Evolutionary conservation across 495 filamentous ascomycete genomes (phyloP), one percentile per base, ranked within the genome.

Genomic region (Articulospora tetracladia): DNA sequence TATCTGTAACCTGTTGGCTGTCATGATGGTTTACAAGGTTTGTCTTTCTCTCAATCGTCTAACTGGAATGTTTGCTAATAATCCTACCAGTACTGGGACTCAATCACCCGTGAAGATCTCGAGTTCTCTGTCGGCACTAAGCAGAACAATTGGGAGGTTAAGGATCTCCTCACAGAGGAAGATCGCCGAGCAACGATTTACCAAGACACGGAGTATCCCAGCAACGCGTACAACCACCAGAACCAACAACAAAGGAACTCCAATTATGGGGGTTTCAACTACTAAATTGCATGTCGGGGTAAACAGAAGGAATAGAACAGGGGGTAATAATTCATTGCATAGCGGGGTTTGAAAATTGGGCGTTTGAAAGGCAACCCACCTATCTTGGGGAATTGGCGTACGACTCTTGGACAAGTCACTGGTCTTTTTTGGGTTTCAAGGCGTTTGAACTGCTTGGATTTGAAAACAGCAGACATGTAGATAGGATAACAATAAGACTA

Each of bases 21-120:
- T 98, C 53, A 99, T 99, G 94, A 99, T 99, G 94, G 87, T 98
- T 12, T 99, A 99, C 81, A 99, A 99, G 87, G 91, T 92, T 78
- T 56, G 77, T 70, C n/a, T 36, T 41, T 48, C 50, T 20, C 23
- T 30, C n/a, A 28, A 20, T 25, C 36, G 17, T 12, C 56, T n/a
- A 23, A 2, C 2, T 44, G 47, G 24, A 56, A 34, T 58, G 1
- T 23, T 24, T 19, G 26, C 56, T 56, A 53, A 32, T 69, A 52
- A 50, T 57, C 0, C 27, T 19, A 44, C 26, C 36, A 69, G 92
- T 98, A 95, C 79, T 99, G 94, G 94, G 94, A 99, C 72, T 97
- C 93, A 25, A 98, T 99, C 75, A 99, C 94, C 50, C 92, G 89
- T 68, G 94, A 98, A 77, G 94, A 99, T 70, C 84, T 99, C 57